Base-by-base conservation (phyloP, 2,329 filamentous ascomycete species). In the Neonectria magnoliae region DNA sequence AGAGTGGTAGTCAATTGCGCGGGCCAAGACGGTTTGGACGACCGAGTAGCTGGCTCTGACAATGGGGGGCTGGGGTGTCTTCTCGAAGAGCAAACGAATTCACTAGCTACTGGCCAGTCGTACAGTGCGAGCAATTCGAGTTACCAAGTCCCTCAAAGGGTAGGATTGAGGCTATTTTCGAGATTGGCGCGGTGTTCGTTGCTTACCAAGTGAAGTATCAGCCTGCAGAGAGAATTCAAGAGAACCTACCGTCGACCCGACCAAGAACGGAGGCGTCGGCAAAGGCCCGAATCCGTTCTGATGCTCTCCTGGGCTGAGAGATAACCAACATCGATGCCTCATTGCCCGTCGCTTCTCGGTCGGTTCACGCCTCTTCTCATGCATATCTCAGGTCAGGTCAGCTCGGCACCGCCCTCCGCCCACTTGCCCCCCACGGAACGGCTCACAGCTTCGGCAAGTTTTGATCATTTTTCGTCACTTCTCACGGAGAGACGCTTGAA, bases 151-250 rank as follows among this genome's bases (percentile, higher is more conserved):
- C 27, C 27, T 20, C 27, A 8, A 29, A 25, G 47, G 31, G 27
- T 51, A 38, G 54, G 54, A 57, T 62, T 53, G 60, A 63, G 55
- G 55, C 60, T 54, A 50, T 63, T 63, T 54, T 22, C 47, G 45
- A 45, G 41, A 18, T 29, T 45, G 51, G 31, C 38, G 38, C 18
- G 38, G 33, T 47, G 52, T 20, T 56, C 42, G 47, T 16, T 57
- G 53, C 52, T 57, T 56, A 53, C 59, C 47, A 41, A 41, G 5
- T 27, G 16, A 54, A 29, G 45, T 29, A 25, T 41, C 60, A 45
- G 47, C 50, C 29, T n/a, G 52, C 52, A 14, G 27, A 47, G 56
- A 18, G 48, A 51, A n/a, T 20, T 45, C 45, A 27, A n/a, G 41
- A 44, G 38, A 31, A 22, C 53, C 53, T 36, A 33, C 53, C 53